Conservation (phyloP, 2,329 filamentous ascomycete genomes). For the Magnaporthales sp. region DNA sequence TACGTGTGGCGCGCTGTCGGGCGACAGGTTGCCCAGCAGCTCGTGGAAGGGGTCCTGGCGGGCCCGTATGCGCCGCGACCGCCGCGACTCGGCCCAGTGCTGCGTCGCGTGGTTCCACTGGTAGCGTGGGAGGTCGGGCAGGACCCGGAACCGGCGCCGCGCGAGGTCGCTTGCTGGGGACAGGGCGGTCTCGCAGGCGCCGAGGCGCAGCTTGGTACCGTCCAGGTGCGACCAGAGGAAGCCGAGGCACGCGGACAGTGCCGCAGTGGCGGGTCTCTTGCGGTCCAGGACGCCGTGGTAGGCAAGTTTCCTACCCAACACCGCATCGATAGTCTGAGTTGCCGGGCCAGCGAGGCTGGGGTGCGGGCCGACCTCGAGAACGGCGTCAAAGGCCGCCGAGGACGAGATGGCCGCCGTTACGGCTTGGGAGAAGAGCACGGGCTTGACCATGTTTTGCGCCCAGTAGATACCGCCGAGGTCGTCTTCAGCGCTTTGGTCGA, state of each 20-base stretch:
- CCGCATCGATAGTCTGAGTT: constrained; percentile 20
- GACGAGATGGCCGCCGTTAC: constrained; percentile 18
- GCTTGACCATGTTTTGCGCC: constrained; percentile 34
- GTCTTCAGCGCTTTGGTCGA: constrained; percentile 17
- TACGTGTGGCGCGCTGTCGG: constrained; percentile 12
- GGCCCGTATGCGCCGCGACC: neutral
- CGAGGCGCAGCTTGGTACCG: constrained; percentile 1
- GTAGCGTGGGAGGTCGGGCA: constrained; percentile 10
- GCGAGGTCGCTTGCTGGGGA: neutral
- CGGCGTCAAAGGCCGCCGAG: constrained; percentile 21
- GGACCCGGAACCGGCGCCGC: neutral
- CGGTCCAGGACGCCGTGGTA: neutral
- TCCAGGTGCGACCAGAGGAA: constrained; percentile 7
- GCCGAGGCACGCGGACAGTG: neutral
- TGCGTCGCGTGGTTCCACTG: constrained; percentile 2
- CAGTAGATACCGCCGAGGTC: constrained; percentile 27
- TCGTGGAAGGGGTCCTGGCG: constrained; percentile 4
- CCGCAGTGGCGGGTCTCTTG: neutral
- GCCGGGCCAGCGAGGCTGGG: constrained; percentile 23
- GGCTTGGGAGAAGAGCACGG: constrained; percentile 34
- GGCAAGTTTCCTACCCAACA: constrained; percentile 3
- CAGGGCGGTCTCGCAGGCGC: constrained; percentile 16
- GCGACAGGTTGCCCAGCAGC: constrained; percentile 7
- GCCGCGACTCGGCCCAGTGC: constrained; percentile 8
- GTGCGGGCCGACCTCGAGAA: constrained; percentile 33